phyloP scores from a whole-genome alignment of 805 yeast genomes.

The Ogataea sp. region DNA sequence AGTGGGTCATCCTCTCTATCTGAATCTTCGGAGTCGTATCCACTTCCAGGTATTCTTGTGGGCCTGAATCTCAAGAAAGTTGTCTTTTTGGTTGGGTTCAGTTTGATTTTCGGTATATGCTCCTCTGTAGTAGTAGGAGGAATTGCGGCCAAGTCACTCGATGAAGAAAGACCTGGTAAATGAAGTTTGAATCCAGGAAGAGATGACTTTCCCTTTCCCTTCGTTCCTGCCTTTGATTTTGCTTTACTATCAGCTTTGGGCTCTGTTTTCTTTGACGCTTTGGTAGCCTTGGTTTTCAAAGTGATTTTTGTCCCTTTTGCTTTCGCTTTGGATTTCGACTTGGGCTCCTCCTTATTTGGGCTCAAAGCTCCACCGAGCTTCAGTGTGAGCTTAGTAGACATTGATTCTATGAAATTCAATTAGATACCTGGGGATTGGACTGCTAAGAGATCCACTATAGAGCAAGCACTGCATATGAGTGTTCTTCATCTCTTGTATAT shows the following conservation, averaged over 20 bases:
- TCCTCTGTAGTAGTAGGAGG: too few species aligned
- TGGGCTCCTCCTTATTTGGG: too few species aligned
- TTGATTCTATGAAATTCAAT: neutral
- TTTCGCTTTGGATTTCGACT: slow-evolving; percentile 6
- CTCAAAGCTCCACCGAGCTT: neutral
- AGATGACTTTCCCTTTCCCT: too few species aligned
- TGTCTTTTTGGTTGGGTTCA: slow-evolving; percentile 30
- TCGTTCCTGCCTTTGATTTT: slow-evolving; percentile 1
- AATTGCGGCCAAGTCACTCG: too few species aligned
- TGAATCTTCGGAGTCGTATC: slow-evolving; percentile 95
- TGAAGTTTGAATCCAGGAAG: too few species aligned
- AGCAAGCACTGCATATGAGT: too few species aligned
- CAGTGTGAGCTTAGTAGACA: slow-evolving; percentile 2
- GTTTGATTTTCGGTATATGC: slow-evolving; percentile 19
- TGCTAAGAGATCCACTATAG: too few species aligned
- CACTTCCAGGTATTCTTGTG: slow-evolving; percentile 80
- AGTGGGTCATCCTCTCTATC: slow-evolving; percentile 93
- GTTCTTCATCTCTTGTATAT: too few species aligned
- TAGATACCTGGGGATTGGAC: neutral
- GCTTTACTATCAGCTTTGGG: neutral
- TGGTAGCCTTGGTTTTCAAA: slow-evolving; percentile 14
- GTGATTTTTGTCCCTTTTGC: slow-evolving; percentile 20
- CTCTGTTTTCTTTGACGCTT: neutral
- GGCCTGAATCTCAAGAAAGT: slow-evolving; percentile 49
- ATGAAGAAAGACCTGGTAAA: neutral